phyloP scores from a whole-genome alignment of 768 basidiomycete species.

The Pleurotus giganteus region DNA sequence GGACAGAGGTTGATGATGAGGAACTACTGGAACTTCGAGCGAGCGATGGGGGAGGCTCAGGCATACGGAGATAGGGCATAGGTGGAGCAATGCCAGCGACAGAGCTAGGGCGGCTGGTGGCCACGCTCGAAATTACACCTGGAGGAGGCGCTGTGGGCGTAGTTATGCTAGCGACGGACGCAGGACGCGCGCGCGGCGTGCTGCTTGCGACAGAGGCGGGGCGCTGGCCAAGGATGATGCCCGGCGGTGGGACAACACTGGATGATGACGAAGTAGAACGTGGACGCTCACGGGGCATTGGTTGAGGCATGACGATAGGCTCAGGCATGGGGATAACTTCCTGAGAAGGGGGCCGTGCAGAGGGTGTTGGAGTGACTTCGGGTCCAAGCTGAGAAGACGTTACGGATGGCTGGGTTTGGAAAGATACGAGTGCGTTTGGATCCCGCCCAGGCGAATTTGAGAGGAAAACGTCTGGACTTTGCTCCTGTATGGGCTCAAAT shows the following conservation, averaged over 20 bases:
- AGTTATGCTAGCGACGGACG: not conserved
- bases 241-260: not conserved
- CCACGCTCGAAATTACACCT: not conserved
- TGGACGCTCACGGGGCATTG: not conserved
- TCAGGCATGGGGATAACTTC: not conserved
- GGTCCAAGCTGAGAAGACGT: slow-evolving; percentile 6
- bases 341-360: not conserved
- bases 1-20: not conserved
- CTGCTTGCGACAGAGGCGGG: not conserved
- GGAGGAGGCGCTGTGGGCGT: not conserved
- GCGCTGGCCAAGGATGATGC: not conserved
- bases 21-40: slow-evolving; percentile 1
- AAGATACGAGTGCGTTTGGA: not conserved
- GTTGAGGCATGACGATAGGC: slow-evolving; percentile 6
- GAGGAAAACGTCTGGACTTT: slow-evolving; percentile 5
- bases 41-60: not conserved
- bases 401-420: slow-evolving; percentile 5
- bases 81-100: not conserved
- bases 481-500: not conserved
- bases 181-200: not conserved
- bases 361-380: slow-evolving; percentile 1
- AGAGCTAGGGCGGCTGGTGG: not conserved
- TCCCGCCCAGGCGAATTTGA: not conserved
- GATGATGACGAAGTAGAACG: slow-evolving; percentile 1
- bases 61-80: slow-evolving; percentile 3